Conservation (phyloP, 352 stramenopile genomes). For the Hyphochytrium catenoides region DNA sequence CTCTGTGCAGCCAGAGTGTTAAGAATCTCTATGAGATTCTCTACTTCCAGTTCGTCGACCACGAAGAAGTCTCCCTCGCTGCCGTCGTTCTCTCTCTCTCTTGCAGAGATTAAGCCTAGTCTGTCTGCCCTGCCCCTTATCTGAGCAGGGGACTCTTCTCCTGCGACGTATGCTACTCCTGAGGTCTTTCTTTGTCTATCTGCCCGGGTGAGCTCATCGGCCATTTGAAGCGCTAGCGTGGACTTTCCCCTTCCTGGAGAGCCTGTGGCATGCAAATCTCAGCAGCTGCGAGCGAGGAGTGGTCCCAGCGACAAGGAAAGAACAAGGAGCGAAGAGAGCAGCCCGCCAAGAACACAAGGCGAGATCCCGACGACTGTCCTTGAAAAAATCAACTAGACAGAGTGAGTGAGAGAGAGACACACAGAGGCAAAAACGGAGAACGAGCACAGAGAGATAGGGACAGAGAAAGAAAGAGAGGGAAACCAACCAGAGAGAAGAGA, state of each 20-base stretch:
- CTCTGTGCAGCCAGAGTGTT: slow-evolving; percentile 10
- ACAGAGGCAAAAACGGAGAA: no score
- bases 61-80: slow-evolving; percentile 47
- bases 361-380: no score
- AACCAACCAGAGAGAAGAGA: no score
- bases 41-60: slow-evolving; percentile 53
- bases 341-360: no score
- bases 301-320: neutral
- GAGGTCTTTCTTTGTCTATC: slow-evolving; percentile 1
- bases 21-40: slow-evolving; percentile 33
- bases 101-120: slow-evolving; percentile 31
- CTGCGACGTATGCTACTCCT: slow-evolving; percentile 80
- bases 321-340: neutral
- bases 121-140: slow-evolving; percentile 74
- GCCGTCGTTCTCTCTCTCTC: no score
- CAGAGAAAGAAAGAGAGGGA: no score
- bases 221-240: slow-evolving; percentile 75
- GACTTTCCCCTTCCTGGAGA: no score
- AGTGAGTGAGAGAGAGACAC: no score
- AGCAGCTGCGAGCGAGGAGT: neutral
- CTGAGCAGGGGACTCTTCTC: slow-evolving; percentile 86
- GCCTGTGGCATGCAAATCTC: slow-evolving; percentile 8
- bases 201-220: slow-evolving; percentile 40
- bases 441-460: no score
- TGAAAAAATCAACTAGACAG: no score